A percentile compares a stretch with the other conserved stretches of the same genome.
These are phyloP conservation scores for Papiliotrema laurentii DNA, from an alignment of 1,284 basidiomycete genomes.

Conservation along the genomic window DNA sequence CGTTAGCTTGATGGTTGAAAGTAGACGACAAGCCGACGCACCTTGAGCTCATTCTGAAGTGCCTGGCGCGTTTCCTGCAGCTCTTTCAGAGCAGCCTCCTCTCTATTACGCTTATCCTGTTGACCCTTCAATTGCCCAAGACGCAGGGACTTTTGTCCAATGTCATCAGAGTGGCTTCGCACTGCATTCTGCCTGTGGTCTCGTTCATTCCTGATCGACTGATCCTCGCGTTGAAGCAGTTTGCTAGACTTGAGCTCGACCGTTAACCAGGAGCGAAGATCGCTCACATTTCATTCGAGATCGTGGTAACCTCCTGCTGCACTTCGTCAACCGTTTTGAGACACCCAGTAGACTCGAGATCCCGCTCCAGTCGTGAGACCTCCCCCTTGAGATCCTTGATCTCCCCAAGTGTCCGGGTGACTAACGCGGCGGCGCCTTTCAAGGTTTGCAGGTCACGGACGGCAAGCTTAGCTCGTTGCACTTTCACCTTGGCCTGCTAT, in stretches of 20 bases:
- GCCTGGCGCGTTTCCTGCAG: constrained; percentile 58
- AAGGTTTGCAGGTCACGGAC: constrained; percentile 61
- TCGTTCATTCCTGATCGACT: constrained; percentile 58
- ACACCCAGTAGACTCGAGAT: constrained; percentile 66
- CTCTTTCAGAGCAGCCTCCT: constrained; percentile 60
- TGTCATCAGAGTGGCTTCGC: constrained; percentile 49
- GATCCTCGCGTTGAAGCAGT: constrained; percentile 63
- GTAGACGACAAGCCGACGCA: constrained; percentile 8
- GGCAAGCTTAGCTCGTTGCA: constrained; percentile 39
- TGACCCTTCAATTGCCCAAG: constrained; percentile 61
- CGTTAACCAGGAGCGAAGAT: background rate
- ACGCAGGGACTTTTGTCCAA: constrained; percentile 61
- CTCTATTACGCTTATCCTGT: constrained; percentile 59
- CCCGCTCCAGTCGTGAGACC: constrained; percentile 62
- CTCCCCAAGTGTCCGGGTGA: constrained; percentile 64
- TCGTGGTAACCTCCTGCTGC: constrained; percentile 63
- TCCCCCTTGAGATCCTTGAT: constrained; percentile 63
- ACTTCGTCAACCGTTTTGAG: constrained; percentile 79
- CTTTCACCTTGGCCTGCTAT: constrained; percentile 26
- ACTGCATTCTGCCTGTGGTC: constrained; percentile 61
- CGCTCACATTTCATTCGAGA: constrained; percentile 64
- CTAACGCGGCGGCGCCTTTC: constrained; percentile 61
- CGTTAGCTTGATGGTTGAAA: background rate
- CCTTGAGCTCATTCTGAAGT: constrained; percentile 39
- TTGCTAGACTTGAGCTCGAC: constrained; percentile 54